Conservation (phyloP, 2,329 filamentous ascomycete genomes). For the Paraphoma sp. region DNA sequence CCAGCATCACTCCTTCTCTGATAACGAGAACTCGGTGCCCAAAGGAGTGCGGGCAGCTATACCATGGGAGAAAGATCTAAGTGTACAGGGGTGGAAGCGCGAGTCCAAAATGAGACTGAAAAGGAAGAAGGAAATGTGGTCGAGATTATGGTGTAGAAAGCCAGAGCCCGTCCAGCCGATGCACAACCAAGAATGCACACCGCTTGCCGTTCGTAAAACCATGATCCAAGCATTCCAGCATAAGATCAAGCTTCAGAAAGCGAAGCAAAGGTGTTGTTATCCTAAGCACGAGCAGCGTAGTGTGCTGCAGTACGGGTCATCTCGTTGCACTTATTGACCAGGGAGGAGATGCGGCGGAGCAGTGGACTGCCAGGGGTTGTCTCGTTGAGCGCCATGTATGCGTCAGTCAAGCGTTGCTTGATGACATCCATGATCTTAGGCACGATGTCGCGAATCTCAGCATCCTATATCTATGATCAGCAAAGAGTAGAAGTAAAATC, state of each 20-base stretch:
- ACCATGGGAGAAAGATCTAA: slow-evolving; percentile 6
- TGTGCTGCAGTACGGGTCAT: slow-evolving; percentile 32
- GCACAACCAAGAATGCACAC: too few species aligned
- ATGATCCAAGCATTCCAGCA: slow-evolving; percentile 37
- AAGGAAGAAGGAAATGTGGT: neutral
- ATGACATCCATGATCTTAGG: slow-evolving; percentile 67
- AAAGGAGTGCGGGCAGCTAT: slow-evolving; percentile 8
- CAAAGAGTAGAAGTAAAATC: neutral
- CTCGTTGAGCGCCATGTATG: slow-evolving; percentile 65
- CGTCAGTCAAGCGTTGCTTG: slow-evolving; percentile 61
- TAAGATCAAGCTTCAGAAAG: slow-evolving; percentile 13
- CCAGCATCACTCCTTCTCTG: slow-evolving; percentile 22
- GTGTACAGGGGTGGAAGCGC: slow-evolving; percentile 2
- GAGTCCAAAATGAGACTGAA: neutral
- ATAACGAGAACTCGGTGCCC: slow-evolving; percentile 6
- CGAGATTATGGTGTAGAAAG: neutral
- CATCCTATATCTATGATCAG: slow-evolving; percentile 47
- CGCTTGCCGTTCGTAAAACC: too few species aligned
- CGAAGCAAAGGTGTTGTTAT: neutral
- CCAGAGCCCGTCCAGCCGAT: neutral
- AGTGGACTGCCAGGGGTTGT: slow-evolving; percentile 59
- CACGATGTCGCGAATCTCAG: slow-evolving; percentile 63
- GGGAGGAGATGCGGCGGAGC: slow-evolving; percentile 57
- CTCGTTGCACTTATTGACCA: slow-evolving; percentile 48
- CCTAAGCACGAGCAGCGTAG: slow-evolving; percentile 8